Conservation (phyloP, 768 basidiomycete genomes). For the Hericium rajendrae region DNA sequence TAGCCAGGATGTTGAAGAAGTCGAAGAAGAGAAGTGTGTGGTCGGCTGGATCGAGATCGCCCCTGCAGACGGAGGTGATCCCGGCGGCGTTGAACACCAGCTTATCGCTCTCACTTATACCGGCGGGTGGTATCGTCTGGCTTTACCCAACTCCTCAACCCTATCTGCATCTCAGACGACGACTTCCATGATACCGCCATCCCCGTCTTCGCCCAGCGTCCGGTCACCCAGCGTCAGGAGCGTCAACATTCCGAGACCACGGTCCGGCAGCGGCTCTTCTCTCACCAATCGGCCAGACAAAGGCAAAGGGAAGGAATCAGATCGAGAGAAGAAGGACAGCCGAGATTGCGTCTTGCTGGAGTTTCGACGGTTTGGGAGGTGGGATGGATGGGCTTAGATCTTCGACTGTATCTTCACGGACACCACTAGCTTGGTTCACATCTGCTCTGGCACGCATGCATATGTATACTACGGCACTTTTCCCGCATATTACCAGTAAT, state of each 20-base stretch:
- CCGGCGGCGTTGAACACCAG: slow-evolving; percentile 45
- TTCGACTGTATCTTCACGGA: neutral
- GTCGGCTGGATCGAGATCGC: slow-evolving; percentile 74
- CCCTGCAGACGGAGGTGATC: slow-evolving; percentile 27
- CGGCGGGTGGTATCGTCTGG: slow-evolving; percentile 88
- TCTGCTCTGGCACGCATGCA: slow-evolving; percentile 1
- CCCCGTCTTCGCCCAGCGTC: slow-evolving; percentile 15
- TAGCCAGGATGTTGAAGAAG: slow-evolving; percentile 42
- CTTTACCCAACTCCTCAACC: slow-evolving; percentile 35
- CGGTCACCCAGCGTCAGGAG: slow-evolving; percentile 23
- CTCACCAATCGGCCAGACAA: slow-evolving; percentile 34
- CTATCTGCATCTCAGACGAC: neutral
- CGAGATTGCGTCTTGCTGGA: slow-evolving; percentile 64
- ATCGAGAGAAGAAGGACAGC: slow-evolving; percentile 46
- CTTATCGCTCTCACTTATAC: slow-evolving; percentile 79
- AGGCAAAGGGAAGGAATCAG: slow-evolving; percentile 56
- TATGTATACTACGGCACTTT: slow-evolving; percentile 7
- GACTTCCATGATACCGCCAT: slow-evolving; percentile 12
- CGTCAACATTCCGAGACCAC: slow-evolving; percentile 29
- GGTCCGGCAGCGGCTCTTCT: slow-evolving; percentile 50
- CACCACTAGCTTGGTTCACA: neutral
- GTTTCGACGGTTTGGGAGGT: slow-evolving; percentile 73
- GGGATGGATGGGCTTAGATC: slow-evolving; percentile 76
- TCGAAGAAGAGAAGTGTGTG: slow-evolving; percentile 77
- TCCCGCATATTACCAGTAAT: neutral